Evolutionary conservation across 192 early-diverging fungal genomes (phyloP).

Genomic region (Chytriomyces hyalinus): DNA sequence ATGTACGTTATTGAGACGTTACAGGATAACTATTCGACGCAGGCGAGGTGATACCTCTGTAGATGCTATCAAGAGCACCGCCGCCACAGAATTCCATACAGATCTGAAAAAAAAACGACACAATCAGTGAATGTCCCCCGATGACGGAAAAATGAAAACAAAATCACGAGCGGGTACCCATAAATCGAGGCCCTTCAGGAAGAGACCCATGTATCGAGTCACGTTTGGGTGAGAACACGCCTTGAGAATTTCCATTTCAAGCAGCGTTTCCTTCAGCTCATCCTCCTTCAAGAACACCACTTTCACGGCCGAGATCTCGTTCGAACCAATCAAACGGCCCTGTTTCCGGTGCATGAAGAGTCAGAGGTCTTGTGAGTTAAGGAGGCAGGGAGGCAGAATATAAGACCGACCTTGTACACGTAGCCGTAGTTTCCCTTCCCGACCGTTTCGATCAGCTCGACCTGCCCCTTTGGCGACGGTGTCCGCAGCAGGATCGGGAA

Average conservation of each 20-base stretch:
- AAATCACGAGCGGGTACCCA: conserved; percentile 49
- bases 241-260: conserved; percentile 73
- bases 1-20: no score
- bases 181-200: conserved; percentile 66
- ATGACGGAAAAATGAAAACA: neutral
- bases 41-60: conserved; percentile 52
- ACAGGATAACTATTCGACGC: neutral
- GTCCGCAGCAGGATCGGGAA: conserved; percentile 66
- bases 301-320: conserved; percentile 65
- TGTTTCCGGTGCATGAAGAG: conserved; percentile 3
- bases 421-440: conserved; percentile 76
- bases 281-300: conserved; percentile 71
- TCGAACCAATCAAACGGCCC: conserved; percentile 57
- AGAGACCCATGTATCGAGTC: conserved; percentile 63
- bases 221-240: conserved; percentile 63
- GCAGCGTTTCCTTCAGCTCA: conserved; percentile 66
- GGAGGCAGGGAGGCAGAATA: neutral
- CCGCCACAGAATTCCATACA: conserved; percentile 70
- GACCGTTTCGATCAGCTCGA: conserved; percentile 69
- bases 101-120: conserved; percentile 43
- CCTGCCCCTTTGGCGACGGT: conserved; percentile 62
- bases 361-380: neutral
- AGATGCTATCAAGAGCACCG: conserved; percentile 65
- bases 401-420: conserved; percentile 60
- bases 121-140: neutral